Base-by-base conservation (phyloP, 169 alveolate genomes). In the Plasmodium knowlesi region DNA sequence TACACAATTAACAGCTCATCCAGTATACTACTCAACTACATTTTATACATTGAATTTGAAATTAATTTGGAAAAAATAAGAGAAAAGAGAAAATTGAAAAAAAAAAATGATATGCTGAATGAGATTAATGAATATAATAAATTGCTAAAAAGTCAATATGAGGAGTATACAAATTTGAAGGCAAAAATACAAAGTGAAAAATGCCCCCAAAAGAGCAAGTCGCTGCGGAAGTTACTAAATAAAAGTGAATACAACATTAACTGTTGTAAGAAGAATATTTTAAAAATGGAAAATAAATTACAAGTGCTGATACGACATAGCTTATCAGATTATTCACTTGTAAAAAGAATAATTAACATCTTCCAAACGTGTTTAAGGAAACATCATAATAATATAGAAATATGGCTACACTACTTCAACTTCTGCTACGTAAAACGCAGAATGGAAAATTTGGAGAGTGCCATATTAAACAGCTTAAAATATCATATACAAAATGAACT, bases 361-460 rank as follows among this genome's bases (percentile, higher is more conserved):
- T 89, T 80, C 73, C 73, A 89, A 41, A 41, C 34, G 53, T 89
- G 94, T 28, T 53, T 89, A 46, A 89, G 74, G 46, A 89, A 89
- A 50, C 32, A 80, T 89, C 74, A 79, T 80, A 89, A 78, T 89
- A 89, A 89, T 72, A 53, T 81, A 34, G 83, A 57, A 50, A 67
- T 89, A 41, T 89, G 94, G 94, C 72, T 78, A 80, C 82, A 70
- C 14, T 89, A 89, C 80, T 89, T 89, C 34, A 89, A 89, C 43
- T 89, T 89, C 37, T 89, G 89, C 22, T 89, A 22, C 50, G 16
- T 81, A 73, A 78, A 89, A 25, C 43, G 72, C 0, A 89, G 22
- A 80, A 79, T 28, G 46, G 84, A 61, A 3, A 89, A 89, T 43
- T 41, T 89, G 25, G 91, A 89, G 70, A 89, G 37, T 22, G 89